Base-by-base conservation (phyloP, 2,329 filamentous ascomycete genomes). In the Lachnellula suecica region DNA sequence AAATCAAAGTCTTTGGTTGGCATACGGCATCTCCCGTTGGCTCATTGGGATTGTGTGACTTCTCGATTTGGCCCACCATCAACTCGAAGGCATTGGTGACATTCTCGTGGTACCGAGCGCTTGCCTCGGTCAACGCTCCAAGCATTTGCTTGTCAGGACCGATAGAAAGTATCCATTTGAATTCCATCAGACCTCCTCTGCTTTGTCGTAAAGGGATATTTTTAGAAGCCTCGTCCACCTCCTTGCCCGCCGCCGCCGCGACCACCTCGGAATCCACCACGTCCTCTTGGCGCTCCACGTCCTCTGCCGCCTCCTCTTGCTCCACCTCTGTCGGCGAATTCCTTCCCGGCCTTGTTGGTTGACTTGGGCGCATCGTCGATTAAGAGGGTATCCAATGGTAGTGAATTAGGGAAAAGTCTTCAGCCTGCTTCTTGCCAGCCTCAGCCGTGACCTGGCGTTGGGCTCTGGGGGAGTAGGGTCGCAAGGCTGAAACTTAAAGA, bases 311-410 rank as follows among this genome's bases (percentile, higher is more conserved):
- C 68, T 22, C 75, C 70, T 42, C 74, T 63, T 19, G 74, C 69
- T 42, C 75, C 71, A 24, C 74, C 72, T 9, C 78, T 77, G 41
- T 79, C 79, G 41, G 82, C 81, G 44, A 73, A 80, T 76, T 97
- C 94, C 81, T 99, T 99, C 69, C 93, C 84, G 23, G 94, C 93
- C 85, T 99, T 99, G 78, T 99, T 99, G 88, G 97, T 97, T 56
- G 94, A 93, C 80, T 99, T 99, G 47, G 93, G 91, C 66, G 91
- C 85, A 74, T 99, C 94, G 71, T 99, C 94, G 63, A 99, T 91
- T 57, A 99, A 82, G 48, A 99, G 82, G 37, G 93, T 97, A 73
- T 99, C 94, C 60, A 99, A 82, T 35, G 93, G 93, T 66, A 99
- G 81, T 59, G 89, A 94, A 76, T 99, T 94, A 51, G 94, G 94